phyloP scores from a whole-genome alignment of 768 basidiomycete species.

The Podaxis rugospora region DNA sequence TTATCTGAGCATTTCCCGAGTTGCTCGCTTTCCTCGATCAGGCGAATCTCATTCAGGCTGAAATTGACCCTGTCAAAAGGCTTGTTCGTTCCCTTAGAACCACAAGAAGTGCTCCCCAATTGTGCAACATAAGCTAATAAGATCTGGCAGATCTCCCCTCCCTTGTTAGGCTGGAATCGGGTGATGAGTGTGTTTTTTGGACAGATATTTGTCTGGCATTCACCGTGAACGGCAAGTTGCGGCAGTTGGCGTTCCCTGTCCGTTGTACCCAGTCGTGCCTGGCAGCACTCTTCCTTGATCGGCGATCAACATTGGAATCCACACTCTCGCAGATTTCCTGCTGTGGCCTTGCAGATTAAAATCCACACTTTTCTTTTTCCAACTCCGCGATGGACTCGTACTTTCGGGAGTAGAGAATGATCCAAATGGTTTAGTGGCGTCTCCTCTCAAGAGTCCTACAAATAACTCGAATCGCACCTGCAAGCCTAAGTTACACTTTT shows the following conservation, averaged over 20 bases:
- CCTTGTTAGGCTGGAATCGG: slow-evolving; percentile 13
- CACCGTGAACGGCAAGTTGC: slow-evolving; percentile 27
- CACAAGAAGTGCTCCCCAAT: slow-evolving; percentile 5
- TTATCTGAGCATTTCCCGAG: slow-evolving; percentile 40
- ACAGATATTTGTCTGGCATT: slow-evolving; percentile 13
- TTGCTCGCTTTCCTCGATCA: slow-evolving; percentile 47
- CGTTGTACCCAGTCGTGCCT: slow-evolving; percentile 24
- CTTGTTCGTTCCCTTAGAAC: slow-evolving; percentile 18
- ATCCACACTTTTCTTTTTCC: slow-evolving; percentile 16
- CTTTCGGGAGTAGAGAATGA: not conserved
- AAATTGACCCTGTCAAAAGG: slow-evolving; percentile 29
- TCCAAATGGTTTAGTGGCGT: slow-evolving; percentile 36
- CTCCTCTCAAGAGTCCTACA: slow-evolving; percentile 15
- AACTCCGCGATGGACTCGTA: slow-evolving; percentile 23
- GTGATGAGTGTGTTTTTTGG: not conserved
- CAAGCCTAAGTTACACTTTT: slow-evolving; percentile 14
- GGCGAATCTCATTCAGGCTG: slow-evolving; percentile 20
- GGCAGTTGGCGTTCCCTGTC: slow-evolving; percentile 27
- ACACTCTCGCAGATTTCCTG: slow-evolving; percentile 28
- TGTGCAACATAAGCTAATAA: not conserved
- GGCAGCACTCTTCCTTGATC: slow-evolving; percentile 47
- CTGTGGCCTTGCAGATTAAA: slow-evolving; percentile 6
- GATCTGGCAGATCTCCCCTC: slow-evolving; percentile 3
- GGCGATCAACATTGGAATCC: slow-evolving; percentile 47
- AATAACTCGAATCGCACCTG: slow-evolving; percentile 19